Evolutionary conservation across 169 alveolate species (phyloP).

Genomic region (Plasmodium sp.): DNA sequence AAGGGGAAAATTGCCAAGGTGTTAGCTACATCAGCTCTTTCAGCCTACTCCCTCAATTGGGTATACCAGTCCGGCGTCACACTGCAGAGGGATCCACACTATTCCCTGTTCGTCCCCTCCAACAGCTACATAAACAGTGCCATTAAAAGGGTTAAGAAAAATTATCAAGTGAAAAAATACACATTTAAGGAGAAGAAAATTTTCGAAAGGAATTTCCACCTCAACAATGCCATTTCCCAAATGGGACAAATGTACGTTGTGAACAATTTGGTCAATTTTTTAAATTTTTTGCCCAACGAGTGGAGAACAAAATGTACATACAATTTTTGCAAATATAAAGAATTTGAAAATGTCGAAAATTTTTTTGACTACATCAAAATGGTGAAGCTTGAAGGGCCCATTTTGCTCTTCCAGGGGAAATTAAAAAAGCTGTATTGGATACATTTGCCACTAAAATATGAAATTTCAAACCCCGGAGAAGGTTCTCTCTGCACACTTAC

Average conservation of each 20-base stretch:
- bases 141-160: constrained; percentile 1
- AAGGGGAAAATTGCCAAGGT: constrained; percentile 28
- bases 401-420: constrained; percentile 58
- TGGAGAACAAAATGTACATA: neutral
- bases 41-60: constrained; percentile 48
- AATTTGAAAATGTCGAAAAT: constrained; percentile 9
- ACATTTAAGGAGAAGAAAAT: neutral
- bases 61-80: constrained; percentile 67
- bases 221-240: neutral
- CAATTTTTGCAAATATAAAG: constrained; percentile 32
- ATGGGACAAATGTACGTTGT: constrained; percentile 4
- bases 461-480: constrained; percentile 2
- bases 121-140: constrained; percentile 13
- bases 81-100: constrained; percentile 55
- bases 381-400: constrained; percentile 12
- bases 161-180: constrained; percentile 12
- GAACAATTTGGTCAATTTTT: constrained; percentile 42
- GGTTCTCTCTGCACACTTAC: constrained; percentile 25
- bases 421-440: constrained; percentile 60
- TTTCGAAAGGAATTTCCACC: constrained; percentile 21
- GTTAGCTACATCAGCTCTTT: constrained; percentile 26
- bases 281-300: constrained; percentile 27
- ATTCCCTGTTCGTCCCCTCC: constrained; percentile 65
- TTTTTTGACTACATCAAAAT: constrained; percentile 21
- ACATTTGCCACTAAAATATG: constrained; percentile 43